Evolutionary conservation across 2,329 filamentous ascomycete genomes (phyloP).

Genomic region (Neoscytalidium dimidiatum): DNA sequence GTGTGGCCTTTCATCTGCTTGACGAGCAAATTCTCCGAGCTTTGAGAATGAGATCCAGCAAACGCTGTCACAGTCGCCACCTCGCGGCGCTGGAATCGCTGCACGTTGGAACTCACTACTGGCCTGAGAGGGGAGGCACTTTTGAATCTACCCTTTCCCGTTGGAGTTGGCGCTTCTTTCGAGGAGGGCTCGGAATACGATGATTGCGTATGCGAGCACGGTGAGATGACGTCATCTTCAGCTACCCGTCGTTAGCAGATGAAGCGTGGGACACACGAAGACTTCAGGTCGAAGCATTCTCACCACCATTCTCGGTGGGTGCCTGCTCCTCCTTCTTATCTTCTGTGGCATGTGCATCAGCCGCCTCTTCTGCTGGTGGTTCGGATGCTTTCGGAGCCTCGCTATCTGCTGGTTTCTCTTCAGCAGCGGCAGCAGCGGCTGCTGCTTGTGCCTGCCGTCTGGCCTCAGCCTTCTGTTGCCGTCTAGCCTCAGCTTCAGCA

Average conservation of each 20-base stretch:
- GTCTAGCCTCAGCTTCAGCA: slow-evolving; percentile 48
- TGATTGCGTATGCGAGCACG: not conserved
- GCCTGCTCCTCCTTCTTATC: slow-evolving; percentile 18
- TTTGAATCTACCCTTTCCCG: not conserved
- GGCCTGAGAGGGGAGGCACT: not conserved
- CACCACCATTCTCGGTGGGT: slow-evolving; percentile 20
- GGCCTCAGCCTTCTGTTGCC: slow-evolving; percentile 17
- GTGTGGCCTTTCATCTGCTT: not conserved
- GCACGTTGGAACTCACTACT: not conserved
- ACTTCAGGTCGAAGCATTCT: slow-evolving; percentile 12
- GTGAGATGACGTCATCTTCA: not conserved
- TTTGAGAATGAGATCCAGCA: not conserved
- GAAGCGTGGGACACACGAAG: not conserved
- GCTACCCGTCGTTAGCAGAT: slow-evolving; percentile 11
- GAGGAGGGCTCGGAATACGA: not conserved
- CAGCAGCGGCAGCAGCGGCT: slow-evolving; percentile 28
- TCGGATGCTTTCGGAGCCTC: slow-evolving; percentile 19
- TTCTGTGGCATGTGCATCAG: slow-evolving; percentile 6
- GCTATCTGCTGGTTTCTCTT: slow-evolving; percentile 27
- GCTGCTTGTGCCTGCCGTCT: slow-evolving; percentile 31
- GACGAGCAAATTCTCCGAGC: slow-evolving; percentile 1
- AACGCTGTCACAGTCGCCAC: not conserved
- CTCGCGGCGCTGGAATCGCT: not conserved
- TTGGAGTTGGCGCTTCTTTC: not conserved
- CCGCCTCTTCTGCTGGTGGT: not conserved